Base-by-base conservation (phyloP, 331 rosid genomes). In the Malus hybrid region DNA sequence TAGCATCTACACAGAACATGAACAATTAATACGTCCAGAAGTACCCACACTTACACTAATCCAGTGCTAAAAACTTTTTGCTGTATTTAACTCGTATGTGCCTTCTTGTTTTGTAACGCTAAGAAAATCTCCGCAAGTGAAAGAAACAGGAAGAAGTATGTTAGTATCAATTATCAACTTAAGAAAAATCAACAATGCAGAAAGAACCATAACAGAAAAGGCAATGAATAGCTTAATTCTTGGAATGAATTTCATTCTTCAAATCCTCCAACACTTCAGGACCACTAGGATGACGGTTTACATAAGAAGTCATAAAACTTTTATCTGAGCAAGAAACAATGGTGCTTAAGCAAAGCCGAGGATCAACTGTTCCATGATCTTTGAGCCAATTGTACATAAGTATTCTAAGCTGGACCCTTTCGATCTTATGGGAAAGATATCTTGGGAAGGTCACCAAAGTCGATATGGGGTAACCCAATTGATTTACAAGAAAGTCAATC, bases 371-470 rank as follows among this genome's bases (percentile, higher is more conserved):
- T 66, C 90, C 90, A 29, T 81, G 86, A 42, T 79, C 86, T 79
- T 70, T 76, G 72, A 93, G 96, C 98, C 98, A 90, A 63, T 82
- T 80, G 72, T 84, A 88, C 89, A 90, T 80, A n/a, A 84, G 70
- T 42, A 85, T 56, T 81, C 97, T 86, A 74, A 81, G 91, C 82
- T 87, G 82, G 67, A 89, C 88, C 79, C 93, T 84, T 57, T 62
- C 29, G 52, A 62, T 26, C 6, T 78, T 77, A 71, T 81, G 86
- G 53, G 79, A 57, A 75, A 90, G 96, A 85, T 66, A 85, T 24
- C 88, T 72, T 55, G 89, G 93, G 76, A 85, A 89, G 62, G 6
- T 53, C 78, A 76, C 66, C 62, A 93, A 66, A 53, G 84, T 7
- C 11, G 93, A 86, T 73, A 90, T 26, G 71, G 98, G 87, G 84